Conservation (phyloP, 192 early-diverging fungal species). For the Phycomyces nitens region DNA sequence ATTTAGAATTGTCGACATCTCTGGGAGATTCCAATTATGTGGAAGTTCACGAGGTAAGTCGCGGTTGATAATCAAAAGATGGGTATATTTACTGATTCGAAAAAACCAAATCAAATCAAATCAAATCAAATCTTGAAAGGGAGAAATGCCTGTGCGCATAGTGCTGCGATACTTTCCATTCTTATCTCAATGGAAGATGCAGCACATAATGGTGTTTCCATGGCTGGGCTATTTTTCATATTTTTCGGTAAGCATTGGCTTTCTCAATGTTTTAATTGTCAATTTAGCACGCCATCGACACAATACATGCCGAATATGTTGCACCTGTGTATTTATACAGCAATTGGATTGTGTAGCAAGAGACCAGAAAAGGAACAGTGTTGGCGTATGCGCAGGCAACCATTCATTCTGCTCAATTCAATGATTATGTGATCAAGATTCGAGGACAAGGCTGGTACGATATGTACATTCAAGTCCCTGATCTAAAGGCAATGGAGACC, state of each 20-base stretch:
- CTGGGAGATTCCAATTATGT: slow-evolving; percentile 21
- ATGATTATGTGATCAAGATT: slow-evolving; percentile 30
- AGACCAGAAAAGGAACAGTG: slow-evolving; percentile 17
- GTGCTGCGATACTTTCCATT: slow-evolving; percentile 44
- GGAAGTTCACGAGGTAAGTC: slow-evolving; percentile 35
- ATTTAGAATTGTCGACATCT: slow-evolving; percentile 18
- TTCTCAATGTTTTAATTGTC: too few relatives aligned
- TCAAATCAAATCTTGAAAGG: too few relatives aligned
- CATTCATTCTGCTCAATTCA: slow-evolving; percentile 15
- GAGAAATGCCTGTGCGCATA: slow-evolving; percentile 42
- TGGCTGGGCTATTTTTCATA: slow-evolving; percentile 40
- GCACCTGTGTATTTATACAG: neutral
- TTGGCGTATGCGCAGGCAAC: slow-evolving; percentile 28
- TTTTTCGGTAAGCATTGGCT: slow-evolving; percentile 39
- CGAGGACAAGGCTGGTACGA: slow-evolving; percentile 29
- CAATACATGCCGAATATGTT: neutral
- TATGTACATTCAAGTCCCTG: slow-evolving; percentile 29
- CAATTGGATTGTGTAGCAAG: slow-evolving; percentile 15
- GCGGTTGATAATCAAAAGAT: too few relatives aligned
- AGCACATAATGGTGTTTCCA: slow-evolving; percentile 44
- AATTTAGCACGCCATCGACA: neutral
- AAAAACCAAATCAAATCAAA: too few relatives aligned
- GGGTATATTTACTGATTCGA: too few relatives aligned
- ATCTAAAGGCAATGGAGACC: slow-evolving; percentile 14
- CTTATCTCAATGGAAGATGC: slow-evolving; percentile 47